phyloP scores from a whole-genome alignment of 1,284 basidiomycete genomes.

The Takashimella tepidaria region DNA sequence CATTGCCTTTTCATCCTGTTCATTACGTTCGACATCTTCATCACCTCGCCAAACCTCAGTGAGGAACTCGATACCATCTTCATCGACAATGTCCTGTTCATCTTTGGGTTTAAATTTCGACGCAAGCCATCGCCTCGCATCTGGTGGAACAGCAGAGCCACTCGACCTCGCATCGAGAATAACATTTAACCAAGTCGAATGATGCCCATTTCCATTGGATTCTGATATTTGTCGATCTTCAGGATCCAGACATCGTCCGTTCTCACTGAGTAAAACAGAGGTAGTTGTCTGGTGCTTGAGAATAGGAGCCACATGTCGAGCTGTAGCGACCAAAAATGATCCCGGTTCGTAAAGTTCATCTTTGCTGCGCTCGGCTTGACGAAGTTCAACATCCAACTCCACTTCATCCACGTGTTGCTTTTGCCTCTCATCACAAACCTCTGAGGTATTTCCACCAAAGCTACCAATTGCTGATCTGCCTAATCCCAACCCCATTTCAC shows the following conservation, averaged over 20 bases:
- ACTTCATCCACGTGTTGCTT: constrained; percentile 16
- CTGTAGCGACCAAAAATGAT: constrained; percentile 30
- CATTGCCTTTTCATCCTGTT: background rate
- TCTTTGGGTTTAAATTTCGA: constrained; percentile 25
- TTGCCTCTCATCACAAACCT: background rate
- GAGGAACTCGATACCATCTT: constrained; percentile 21
- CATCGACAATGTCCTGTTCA: constrained; percentile 8
- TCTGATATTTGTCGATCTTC: too few relatives aligned
- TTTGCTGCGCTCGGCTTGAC: constrained; percentile 11
- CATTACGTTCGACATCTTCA: background rate
- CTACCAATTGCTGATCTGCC: background rate
- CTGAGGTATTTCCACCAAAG: background rate
- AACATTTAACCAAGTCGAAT: constrained; percentile 10
- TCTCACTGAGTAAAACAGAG: background rate
- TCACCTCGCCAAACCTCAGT: constrained; percentile 3
- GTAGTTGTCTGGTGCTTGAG: background rate
- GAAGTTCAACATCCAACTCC: constrained; percentile 19
- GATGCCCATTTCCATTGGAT: background rate
- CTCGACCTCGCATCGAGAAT: constrained; percentile 13
- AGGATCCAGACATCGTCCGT: background rate
- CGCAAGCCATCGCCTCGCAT: constrained; percentile 30
- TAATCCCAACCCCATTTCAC: constrained; percentile 24
- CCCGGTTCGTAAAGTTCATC: constrained; percentile 18
- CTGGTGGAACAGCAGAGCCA: constrained; percentile 17
- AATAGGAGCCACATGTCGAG: constrained; percentile 26